Evolutionary conservation across 2,329 filamentous ascomycete species (phyloP), one percentile per base, ranked within the genome.

Genomic region (Aphanocladium album): DNA sequence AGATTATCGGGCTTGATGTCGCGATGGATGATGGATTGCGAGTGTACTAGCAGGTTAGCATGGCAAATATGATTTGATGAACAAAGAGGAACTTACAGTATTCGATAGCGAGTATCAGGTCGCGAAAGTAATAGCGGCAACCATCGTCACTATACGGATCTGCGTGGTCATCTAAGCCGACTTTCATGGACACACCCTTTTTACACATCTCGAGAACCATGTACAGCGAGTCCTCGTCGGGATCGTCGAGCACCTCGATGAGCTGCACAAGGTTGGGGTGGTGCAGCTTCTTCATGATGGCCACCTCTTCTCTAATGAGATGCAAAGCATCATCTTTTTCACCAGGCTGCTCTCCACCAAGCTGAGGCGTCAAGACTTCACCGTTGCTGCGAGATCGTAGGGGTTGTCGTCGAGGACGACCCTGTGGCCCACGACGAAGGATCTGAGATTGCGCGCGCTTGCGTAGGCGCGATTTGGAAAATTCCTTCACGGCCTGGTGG

Each of bases 141-240:
- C 82, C 82, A 68, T 97, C 91, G 64, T 89, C 85, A 30, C 85
- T 81, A 72, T 97, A 97, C 0, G 95, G 93, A 63, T 89, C 85
- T 19, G 91, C 90, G 61, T 83, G 80, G 68, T 96, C 89, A 62
- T 90, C 89, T n/a, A 98, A 77, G 3, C 91, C 91, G 60, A 99
- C 91, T 69, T 93, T 93, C 93, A 98, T 98, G 56, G 97, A 85
- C 23, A 97, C 93, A 1, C 95, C 95, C 73, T 97, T 97, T 71
- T 96, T 95, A 79, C 95, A 99, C 91, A 97, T 96, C 73, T 99
- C 95, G 73, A 99, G 83, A 23, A 99, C 95, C 91, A 99, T 98
- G 76, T 97, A 99, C 14, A 99, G 77, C 3, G 93, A 96, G 73
- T 99, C 95, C 71, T 97, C 92, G 52, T 93, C 88, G 0, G 95